These are phyloP conservation scores for Lagenidium giganteum DNA, from an alignment of 352 stramenopile genomes.

Conservation along the genomic window DNA sequence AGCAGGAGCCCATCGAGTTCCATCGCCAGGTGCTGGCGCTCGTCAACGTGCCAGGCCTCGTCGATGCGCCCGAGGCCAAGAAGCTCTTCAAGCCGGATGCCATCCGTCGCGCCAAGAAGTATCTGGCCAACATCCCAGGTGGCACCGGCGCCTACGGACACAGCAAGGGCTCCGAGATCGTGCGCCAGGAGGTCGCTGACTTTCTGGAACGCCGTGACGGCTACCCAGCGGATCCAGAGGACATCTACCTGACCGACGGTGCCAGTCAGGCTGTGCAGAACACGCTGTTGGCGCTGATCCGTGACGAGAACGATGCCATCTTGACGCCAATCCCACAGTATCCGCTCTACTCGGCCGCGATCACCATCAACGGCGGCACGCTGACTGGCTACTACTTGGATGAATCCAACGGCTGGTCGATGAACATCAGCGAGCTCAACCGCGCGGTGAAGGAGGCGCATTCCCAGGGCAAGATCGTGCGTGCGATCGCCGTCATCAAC, in stretches of 20 bases:
- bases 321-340: conserved; percentile 99
- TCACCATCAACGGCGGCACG: conserved; percentile 92
- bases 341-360: conserved; percentile 98
- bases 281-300: conserved; percentile 90
- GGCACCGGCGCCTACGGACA: conserved; percentile 92
- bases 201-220: conserved; percentile 89
- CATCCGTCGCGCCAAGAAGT: conserved; percentile 84
- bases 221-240: conserved; percentile 87
- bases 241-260: conserved; percentile 98
- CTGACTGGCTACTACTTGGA: conserved; percentile 97
- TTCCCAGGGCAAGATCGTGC: conserved; percentile 87
- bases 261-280: conserved; percentile 94
- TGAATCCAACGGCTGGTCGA: conserved; percentile 92
- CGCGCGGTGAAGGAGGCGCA: conserved; percentile 86
- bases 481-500: conserved; percentile 98
- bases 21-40: conserved; percentile 90
- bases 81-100: conserved; percentile 84
- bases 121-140: conserved; percentile 82
- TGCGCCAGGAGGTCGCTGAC: conserved; percentile 87
- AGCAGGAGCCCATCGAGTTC: conserved; percentile 94
- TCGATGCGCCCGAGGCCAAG: conserved; percentile 74
- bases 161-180: conserved; percentile 83
- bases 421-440: conserved; percentile 87
- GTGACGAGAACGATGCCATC: conserved; percentile 82
- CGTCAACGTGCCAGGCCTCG: conserved; percentile 83